Base-by-base conservation (phyloP, 257 asterid genomes). In the Nicotiana tomentosiformis region DNA sequence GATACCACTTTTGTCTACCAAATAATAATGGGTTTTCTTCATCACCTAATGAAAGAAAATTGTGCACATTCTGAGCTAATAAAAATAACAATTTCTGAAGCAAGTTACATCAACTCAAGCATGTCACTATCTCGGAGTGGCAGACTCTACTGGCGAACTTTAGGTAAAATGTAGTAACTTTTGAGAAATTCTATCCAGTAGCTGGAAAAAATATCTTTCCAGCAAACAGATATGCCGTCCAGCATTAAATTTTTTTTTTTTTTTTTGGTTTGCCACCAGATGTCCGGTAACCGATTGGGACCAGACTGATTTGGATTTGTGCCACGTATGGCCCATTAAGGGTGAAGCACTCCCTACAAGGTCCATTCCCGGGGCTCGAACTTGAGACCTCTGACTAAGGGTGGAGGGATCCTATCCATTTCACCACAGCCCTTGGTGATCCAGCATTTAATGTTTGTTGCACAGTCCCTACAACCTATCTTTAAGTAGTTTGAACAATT, bases 1-100 rank as follows among this genome's bases (percentile, higher is more conserved):
- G 32, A 96, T 23, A 30, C 85, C 86, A 82, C 98, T 93, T 39
- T 88, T 93, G 84, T 96, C 98, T 39, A 96, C 93, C 87, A 96
- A 90, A 88, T 96, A 96, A 87, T 90, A 93, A 83, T 94, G 99
- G 67, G 98, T 96, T 90, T 93, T 94, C 91, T 92, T 96, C 99
- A 94, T 94, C 84, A 96, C 99, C 99, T 96, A 87, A 83, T 9
- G 62, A 77, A n/a, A 84, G 64, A 78, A 64, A 80, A 80, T 66
- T 37, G 35, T 20, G 26, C 35, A 77, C 26, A 56, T 18, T 15
- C 10, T 16, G 12, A 82, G 43, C 64, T 16, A 4, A 76, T 76
- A 76, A 76, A 43, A 74, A 46, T 15, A 49, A 51, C 65, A 76
- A 49, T 51, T 76, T 26, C 39, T 26, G 61, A 33, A 76, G 80